Conservation (phyloP, 352 stramenopile genomes). For the Phytophthora pluvialis region DNA sequence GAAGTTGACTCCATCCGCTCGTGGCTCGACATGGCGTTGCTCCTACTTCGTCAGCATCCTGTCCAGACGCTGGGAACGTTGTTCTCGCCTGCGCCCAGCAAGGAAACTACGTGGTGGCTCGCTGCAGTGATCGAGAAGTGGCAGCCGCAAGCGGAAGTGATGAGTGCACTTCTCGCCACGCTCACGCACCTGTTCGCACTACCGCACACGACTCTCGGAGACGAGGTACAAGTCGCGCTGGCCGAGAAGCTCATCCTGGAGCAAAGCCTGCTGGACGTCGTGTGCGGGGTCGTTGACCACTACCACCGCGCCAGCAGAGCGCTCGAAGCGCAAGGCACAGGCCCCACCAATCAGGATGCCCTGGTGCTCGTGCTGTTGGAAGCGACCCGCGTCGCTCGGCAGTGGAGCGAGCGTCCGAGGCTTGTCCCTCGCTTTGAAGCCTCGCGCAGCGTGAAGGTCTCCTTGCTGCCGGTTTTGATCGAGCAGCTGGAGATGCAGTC, state of each 20-base stretch:
- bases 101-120: slow-evolving; percentile 24
- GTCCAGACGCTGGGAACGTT: slow-evolving; percentile 9
- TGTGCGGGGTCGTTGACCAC: slow-evolving; percentile 16
- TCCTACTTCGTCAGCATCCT: slow-evolving; percentile 23
- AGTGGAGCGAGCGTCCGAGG: slow-evolving; percentile 29
- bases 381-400: slow-evolving; percentile 24
- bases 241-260: slow-evolving; percentile 17
- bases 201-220: slow-evolving; percentile 17
- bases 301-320: slow-evolving; percentile 10
- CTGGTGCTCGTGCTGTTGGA: slow-evolving; percentile 26
- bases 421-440: slow-evolving; percentile 14
- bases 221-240: slow-evolving; percentile 13
- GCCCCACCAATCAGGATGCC: not conserved
- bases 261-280: slow-evolving; percentile 21
- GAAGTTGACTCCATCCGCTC: slow-evolving; percentile 10
- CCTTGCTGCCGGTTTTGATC: slow-evolving; percentile 15
- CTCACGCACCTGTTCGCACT: slow-evolving; percentile 31
- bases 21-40: slow-evolving; percentile 32
- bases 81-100: slow-evolving; percentile 2
- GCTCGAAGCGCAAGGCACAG: not conserved
- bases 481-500: slow-evolving; percentile 15
- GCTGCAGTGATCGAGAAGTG: slow-evolving; percentile 23
- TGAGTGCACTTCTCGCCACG: slow-evolving; percentile 10
- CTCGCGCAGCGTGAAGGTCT: slow-evolving; percentile 4
- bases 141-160: slow-evolving; percentile 14